A percentile compares a stretch with the other conserved stretches of the same genome.
phyloP scores from a whole-genome alignment of 192 early-diverging fungal species.

The Allomyces macrogynus region DNA sequence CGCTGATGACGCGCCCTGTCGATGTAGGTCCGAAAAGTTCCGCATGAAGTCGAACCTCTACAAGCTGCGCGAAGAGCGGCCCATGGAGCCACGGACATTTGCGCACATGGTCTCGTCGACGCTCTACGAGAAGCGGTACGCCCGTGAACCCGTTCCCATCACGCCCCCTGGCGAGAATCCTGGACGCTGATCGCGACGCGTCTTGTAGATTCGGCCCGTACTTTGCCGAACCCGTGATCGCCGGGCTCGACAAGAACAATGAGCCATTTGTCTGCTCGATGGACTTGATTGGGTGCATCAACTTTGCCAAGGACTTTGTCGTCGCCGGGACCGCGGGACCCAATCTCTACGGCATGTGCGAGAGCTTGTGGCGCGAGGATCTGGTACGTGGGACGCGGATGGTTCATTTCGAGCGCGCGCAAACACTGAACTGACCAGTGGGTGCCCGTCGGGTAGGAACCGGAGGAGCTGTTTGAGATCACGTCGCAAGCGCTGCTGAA shows the following conservation, averaged over 20 bases:
- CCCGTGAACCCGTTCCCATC: neutral
- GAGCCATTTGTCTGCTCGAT: conserved; percentile 82
- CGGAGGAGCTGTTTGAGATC: conserved; percentile 93
- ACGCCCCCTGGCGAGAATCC: too few species aligned
- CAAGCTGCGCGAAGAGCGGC: conserved; percentile 82
- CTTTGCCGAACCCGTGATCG: conserved; percentile 85
- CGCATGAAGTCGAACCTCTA: conserved; percentile 92
- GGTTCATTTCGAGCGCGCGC: neutral
- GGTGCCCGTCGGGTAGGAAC: conserved; percentile 21
- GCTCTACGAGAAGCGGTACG: conserved; percentile 73
- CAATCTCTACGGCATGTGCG: conserved; percentile 89
- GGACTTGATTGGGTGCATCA: conserved; percentile 91
- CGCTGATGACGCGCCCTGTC: conserved; percentile 1
- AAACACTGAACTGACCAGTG: too few species aligned
- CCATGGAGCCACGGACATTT: conserved; percentile 84
- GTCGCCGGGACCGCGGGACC: conserved; percentile 71
- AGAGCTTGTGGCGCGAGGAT: conserved; percentile 92
- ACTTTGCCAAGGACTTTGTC: conserved; percentile 82
- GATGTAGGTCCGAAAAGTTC: conserved; percentile 56
- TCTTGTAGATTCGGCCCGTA: conserved; percentile 76
- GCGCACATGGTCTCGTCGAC: conserved; percentile 84
- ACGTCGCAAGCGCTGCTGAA: conserved; percentile 85
- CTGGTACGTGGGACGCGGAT: conserved; percentile 30
- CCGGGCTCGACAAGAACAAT: conserved; percentile 76
- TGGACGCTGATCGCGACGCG: too few species aligned